phyloP scores from a whole-genome alignment of 2,329 filamentous ascomycete species.

The Apiospora malaysiana region DNA sequence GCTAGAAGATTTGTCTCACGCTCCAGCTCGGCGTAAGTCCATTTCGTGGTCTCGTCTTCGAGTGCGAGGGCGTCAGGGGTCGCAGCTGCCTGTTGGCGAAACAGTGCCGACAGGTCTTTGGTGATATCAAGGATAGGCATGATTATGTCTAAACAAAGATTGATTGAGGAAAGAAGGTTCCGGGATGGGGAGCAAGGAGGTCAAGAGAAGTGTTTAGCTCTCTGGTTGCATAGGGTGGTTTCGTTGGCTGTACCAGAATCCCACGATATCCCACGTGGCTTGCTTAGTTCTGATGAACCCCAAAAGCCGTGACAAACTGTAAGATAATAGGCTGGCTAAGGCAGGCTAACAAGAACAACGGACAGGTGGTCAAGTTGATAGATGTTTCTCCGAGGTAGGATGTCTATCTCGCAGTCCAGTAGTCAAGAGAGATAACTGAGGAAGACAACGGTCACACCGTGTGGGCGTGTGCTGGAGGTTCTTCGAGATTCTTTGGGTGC shows the following conservation, averaged over 20 bases:
- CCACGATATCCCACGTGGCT: constrained; percentile 15
- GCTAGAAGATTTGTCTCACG: constrained; percentile 69
- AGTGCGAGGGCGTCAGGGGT: constrained; percentile 74
- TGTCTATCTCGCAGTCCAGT: background rate
- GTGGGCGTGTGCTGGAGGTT: background rate
- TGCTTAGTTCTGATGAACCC: background rate
- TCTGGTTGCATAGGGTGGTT: background rate
- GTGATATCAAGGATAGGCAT: constrained; percentile 62
- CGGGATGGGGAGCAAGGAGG: background rate
- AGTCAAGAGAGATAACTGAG: background rate
- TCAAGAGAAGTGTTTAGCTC: background rate
- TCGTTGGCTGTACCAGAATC: background rate
- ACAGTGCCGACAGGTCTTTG: constrained; percentile 76
- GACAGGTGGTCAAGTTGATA: background rate
- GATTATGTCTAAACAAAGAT: background rate
- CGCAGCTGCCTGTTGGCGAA: constrained; percentile 69
- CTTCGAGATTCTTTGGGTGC: constrained; percentile 4
- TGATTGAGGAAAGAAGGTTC: background rate
- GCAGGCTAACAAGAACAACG: background rate
- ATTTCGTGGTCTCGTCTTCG: constrained; percentile 70
- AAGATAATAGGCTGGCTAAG: background rate
- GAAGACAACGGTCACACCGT: background rate
- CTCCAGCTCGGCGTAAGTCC: constrained; percentile 78
- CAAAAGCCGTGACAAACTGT: background rate
- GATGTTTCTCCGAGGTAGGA: background rate